Evolutionary conservation across 352 stramenopile species (phyloP), one percentile per base, ranked within the genome.

Genomic region (Phytophthora tubulina): DNA sequence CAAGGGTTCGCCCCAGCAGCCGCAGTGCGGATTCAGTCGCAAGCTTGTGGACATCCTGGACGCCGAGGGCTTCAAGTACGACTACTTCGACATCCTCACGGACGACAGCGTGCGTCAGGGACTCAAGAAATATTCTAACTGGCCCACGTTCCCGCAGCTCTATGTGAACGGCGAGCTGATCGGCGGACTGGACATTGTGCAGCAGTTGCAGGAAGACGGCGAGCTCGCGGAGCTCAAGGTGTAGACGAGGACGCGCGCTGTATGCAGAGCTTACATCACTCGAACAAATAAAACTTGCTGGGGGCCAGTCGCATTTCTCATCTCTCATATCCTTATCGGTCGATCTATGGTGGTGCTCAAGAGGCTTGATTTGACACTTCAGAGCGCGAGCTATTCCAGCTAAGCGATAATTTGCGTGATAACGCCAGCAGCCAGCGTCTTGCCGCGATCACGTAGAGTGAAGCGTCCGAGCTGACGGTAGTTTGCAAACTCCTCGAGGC

Each of bases 151-250:
- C 84, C 97, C 98, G 10, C 96, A 99, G 75, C 73, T 99, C 6
- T 99, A 99, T 84, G 90, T 99, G 30, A 93, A 98, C 38, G 98
- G 97, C 50, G 95, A 99, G 75, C 88, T 99, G 67, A 88, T 99
- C 11, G 98, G 98, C 67, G 98, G 98, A 14, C 84, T 99, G 55
- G 98, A 99, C 78, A 99, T 99, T 75, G 84, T 99, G 31, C 96
- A 97, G 79, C 97, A 99, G 76, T 88, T 99, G 67, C 86, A 96
- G 54, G 88, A 98, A 59, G 89, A 95, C 21, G 91, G 87, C 46
- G 89, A 97, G 63, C 79, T 97, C 31, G 88, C 77, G 6, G 86
- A 69, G 50, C 78, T 96, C 36, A 96, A 95, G 77, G 80, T 89
- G 39, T 94, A 93, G 67, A 50, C 56, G 33, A 68, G 15, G 13